A percentile compares a stretch with the other conserved stretches of the same genome.
Evolutionary conservation across 352 stramenopile genomes (phyloP).

Genomic region (Globisporangium canariense): DNA sequence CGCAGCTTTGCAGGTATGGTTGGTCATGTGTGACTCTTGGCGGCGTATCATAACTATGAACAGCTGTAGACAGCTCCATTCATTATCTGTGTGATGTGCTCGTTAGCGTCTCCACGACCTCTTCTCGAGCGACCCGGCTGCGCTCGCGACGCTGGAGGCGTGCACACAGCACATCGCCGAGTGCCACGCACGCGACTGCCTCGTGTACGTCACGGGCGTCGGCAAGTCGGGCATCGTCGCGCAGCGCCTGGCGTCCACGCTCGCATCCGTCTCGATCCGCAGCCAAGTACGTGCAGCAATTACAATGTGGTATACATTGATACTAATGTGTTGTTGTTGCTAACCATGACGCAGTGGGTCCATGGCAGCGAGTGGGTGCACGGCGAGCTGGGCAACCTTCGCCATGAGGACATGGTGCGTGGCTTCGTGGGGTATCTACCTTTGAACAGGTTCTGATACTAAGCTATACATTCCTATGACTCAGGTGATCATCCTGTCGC

Average conservation of each 20-base stretch:
- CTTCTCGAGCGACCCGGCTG: slow-evolving; percentile 24
- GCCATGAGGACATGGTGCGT: slow-evolving; percentile 52
- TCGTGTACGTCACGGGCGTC: slow-evolving; percentile 71
- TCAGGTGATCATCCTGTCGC: slow-evolving; percentile 64
- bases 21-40: not conserved
- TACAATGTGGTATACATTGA: not conserved
- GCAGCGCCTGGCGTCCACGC: slow-evolving; percentile 58
- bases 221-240: slow-evolving; percentile 81
- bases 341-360: slow-evolving; percentile 41
- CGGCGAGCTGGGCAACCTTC: slow-evolving; percentile 70
- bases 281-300: slow-evolving; percentile 41
- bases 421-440: not conserved
- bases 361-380: slow-evolving; percentile 79
- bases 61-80: not conserved
- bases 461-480: not conserved
- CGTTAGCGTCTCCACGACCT: slow-evolving; percentile 38
- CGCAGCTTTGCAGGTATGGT: slow-evolving; percentile 16
- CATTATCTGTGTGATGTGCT: not conserved
- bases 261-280: slow-evolving; percentile 69
- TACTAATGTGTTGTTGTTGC: not conserved
- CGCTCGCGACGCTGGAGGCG: slow-evolving; percentile 26
- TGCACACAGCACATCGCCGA: slow-evolving; percentile 32
- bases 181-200: slow-evolving; percentile 41
- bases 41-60: not conserved
- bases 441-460: not conserved